A percentile compares a stretch with the other conserved stretches of the same genome.
Conservation (phyloP, 768 basidiomycete species). For the Leccinum subtestaceum region DNA sequence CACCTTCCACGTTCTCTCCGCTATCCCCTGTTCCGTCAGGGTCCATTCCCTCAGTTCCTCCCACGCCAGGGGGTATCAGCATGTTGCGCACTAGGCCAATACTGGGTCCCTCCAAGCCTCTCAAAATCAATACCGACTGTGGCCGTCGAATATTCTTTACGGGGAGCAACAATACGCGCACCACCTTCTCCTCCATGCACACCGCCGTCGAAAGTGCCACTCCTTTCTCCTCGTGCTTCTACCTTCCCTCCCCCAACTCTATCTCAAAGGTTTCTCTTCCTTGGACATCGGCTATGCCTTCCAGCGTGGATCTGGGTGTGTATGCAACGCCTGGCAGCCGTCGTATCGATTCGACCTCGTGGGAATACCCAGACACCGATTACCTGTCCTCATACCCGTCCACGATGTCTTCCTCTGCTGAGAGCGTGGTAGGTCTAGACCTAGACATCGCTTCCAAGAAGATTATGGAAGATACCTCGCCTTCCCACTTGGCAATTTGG, state of each 20-base stretch:
- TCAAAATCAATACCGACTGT: conserved; percentile 59
- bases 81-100: conserved; percentile 38
- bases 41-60: conserved; percentile 47
- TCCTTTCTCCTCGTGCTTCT: conserved; percentile 56
- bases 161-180: conserved; percentile 43
- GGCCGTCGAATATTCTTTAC: conserved; percentile 36
- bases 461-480: conserved; percentile 30
- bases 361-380: conserved; percentile 48
- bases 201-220: conserved; percentile 67
- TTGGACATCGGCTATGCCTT: conserved; percentile 36
- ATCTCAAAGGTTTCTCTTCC: conserved; percentile 36
- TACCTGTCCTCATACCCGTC: conserved; percentile 48
- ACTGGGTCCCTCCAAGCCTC: conserved; percentile 37
- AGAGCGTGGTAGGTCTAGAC: conserved; percentile 33
- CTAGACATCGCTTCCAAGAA: conserved; percentile 31
- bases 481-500: conserved; percentile 32
- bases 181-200: conserved; percentile 63
- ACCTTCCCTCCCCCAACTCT: conserved; percentile 45
- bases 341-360: conserved; percentile 49
- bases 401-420: conserved; percentile 38
- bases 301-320: conserved; percentile 37
- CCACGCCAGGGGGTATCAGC: conserved; percentile 55
- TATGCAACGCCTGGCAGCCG: conserved; percentile 44
- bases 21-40: conserved; percentile 38
- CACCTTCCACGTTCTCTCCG: conserved; percentile 52